phyloP scores from a whole-genome alignment of 352 stramenopile genomes.

The Phytophthora idaei region DNA sequence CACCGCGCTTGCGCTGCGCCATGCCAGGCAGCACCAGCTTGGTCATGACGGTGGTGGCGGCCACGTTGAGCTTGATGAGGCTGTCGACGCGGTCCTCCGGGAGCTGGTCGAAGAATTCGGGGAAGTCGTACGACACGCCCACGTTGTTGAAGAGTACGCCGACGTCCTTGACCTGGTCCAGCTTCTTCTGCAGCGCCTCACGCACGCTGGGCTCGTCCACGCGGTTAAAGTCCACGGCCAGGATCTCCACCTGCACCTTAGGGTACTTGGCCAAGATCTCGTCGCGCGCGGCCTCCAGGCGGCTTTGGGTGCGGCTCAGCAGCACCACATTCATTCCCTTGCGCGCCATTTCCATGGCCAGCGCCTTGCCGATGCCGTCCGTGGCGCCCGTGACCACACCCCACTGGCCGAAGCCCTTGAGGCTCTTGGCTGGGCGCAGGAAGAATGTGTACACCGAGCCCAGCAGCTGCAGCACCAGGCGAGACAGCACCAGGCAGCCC shows the following conservation, averaged over 20 bases:
- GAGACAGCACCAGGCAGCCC: conserved; percentile 55
- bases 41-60: conserved; percentile 79
- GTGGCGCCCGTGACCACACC: conserved; percentile 97
- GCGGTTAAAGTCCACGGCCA: conserved; percentile 95
- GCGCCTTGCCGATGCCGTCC: conserved; percentile 93
- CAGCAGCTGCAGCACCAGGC: conserved; percentile 58
- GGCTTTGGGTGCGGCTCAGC: conserved; percentile 97
- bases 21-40: conserved; percentile 94
- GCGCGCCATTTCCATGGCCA: conserved; percentile 95
- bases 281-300: conserved; percentile 92
- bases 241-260: conserved; percentile 83
- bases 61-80: conserved; percentile 92
- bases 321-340: conserved; percentile 98
- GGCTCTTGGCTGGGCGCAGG: conserved; percentile 92
- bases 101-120: conserved; percentile 98
- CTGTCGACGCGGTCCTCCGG: conserved; percentile 91
- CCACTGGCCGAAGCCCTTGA: conserved; percentile 97
- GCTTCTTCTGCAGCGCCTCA: conserved; percentile 50
- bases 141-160: conserved; percentile 99
- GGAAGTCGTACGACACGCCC: conserved; percentile 98
- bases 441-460: conserved; percentile 86
- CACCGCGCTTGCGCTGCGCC: conserved; percentile 93
- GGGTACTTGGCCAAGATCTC: conserved; percentile 95
- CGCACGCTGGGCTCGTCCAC: conserved; percentile 82
- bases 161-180: conserved; percentile 90